Evolutionary conservation across 108 stramenopile species (phyloP).

Genomic region (Mediolabrus comicus): DNA sequence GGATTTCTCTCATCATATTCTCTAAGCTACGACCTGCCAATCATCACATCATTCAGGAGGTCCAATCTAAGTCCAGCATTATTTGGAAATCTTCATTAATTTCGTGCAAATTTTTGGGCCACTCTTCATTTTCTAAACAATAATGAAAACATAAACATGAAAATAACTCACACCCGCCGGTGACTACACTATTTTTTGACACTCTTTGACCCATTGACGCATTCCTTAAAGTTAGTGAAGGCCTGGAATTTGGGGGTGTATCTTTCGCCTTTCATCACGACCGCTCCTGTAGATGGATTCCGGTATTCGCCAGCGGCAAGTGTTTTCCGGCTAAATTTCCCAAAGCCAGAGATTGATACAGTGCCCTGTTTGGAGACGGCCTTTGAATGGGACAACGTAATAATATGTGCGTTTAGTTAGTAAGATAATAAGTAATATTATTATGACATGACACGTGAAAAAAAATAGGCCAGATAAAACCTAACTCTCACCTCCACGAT

Average conservation of each 20-base stretch:
- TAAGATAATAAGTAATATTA: too few relatives aligned
- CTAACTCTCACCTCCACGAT: not conserved
- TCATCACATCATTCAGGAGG: too few relatives aligned
- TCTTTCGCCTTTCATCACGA: not conserved
- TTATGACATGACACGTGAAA: slow-evolving; percentile 1
- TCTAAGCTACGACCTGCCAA: too few relatives aligned
- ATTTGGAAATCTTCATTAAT: too few relatives aligned
- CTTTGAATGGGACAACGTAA: not conserved
- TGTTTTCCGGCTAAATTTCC: not conserved
- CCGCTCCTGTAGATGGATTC: not conserved
- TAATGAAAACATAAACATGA: too few relatives aligned
- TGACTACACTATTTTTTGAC: not conserved
- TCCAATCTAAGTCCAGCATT: too few relatives aligned
- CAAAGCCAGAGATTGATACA: not conserved
- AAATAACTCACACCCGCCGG: too few relatives aligned
- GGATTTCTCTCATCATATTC: too few relatives aligned
- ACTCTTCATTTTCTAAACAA: too few relatives aligned
- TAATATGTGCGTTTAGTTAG: not conserved
- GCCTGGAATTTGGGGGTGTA: not conserved
- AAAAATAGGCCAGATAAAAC: not conserved
- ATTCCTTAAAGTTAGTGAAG: not conserved
- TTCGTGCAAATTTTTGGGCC: too few relatives aligned
- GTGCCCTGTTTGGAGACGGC: not conserved
- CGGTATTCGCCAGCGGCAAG: not conserved
- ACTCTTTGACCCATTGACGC: not conserved